Percentiles rank a stretch among this genome's conserved stretches.
Evolutionary conservation across 192 early-diverging fungal species (phyloP).

Genomic region (Coemansia sp.): DNA sequence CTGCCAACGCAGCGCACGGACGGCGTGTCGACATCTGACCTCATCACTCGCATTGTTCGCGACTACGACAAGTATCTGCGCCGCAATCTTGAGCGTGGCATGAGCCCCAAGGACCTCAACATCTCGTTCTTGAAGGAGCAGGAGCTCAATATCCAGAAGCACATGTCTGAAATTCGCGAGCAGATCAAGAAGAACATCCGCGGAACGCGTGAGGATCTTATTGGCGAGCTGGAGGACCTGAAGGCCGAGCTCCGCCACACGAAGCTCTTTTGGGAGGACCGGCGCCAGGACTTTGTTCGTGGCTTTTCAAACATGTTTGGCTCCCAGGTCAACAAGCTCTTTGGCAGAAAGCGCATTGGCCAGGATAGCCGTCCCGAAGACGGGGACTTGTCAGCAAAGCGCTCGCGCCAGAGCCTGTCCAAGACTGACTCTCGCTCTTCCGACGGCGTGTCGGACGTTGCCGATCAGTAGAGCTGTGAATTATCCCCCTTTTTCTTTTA

Average conservation of each 20-base stretch:
- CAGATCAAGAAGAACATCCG: constrained; percentile 66
- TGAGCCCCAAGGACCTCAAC: constrained; percentile 76
- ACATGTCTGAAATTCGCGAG: constrained; percentile 64
- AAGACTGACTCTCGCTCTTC: not conserved
- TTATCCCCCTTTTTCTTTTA: not conserved
- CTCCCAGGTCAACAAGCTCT: constrained; percentile 49
- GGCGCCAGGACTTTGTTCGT: constrained; percentile 72
- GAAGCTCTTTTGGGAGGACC: constrained; percentile 66
- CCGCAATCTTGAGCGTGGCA: constrained; percentile 80
- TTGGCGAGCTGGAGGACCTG: constrained; percentile 61
- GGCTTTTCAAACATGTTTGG: constrained; percentile 69
- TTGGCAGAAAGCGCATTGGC: constrained; percentile 34
- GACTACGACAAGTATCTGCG: constrained; percentile 82
- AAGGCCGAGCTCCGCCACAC: constrained; percentile 64
- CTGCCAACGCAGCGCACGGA: constrained; percentile 72
- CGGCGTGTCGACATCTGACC: constrained; percentile 74
- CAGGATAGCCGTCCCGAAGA: not conserved
- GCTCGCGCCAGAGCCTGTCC: constrained; percentile 19
- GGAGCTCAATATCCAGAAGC: constrained; percentile 73
- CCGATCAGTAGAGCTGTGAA: constrained; percentile 5
- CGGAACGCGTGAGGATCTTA: constrained; percentile 62
- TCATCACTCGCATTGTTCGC: constrained; percentile 80
- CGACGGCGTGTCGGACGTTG: constrained; percentile 2
- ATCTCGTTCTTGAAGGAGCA: constrained; percentile 79
- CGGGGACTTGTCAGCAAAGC: constrained; percentile 18